Percentiles rank a stretch among this genome's conserved stretches.
Conservation (phyloP, 331 rosid genomes). For the Arachis monticola region DNA sequence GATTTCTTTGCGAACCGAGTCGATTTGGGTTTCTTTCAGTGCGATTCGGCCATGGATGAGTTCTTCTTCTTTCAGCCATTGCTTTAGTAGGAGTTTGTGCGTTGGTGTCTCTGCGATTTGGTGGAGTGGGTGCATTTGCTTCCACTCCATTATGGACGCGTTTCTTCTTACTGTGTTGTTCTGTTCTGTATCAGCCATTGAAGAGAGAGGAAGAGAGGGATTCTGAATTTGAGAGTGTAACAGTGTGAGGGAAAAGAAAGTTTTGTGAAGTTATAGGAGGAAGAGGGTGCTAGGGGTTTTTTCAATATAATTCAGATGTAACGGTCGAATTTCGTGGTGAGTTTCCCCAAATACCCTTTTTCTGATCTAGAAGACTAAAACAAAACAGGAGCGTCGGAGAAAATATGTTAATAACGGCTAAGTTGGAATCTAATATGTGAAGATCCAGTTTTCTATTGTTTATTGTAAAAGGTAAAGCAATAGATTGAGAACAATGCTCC, state of each 20-base stretch:
- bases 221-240: not conserved
- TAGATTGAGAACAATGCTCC: too few species aligned
- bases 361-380: not conserved
- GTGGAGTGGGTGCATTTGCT: not conserved
- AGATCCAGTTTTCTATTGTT: too few species aligned
- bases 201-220: not conserved
- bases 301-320: not conserved
- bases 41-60: conserved; percentile 6
- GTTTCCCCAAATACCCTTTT: not conserved
- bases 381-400: not conserved
- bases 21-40: not conserved
- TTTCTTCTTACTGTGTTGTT: not conserved
- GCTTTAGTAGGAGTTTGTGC: not conserved
- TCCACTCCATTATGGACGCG: not conserved
- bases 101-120: not conserved
- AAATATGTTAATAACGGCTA: not conserved
- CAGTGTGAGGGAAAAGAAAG: not conserved
- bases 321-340: not conserved
- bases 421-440: not conserved
- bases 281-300: not conserved
- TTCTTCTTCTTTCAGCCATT: not conserved
- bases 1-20: not conserved
- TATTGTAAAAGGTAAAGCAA: too few species aligned
- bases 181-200: not conserved
- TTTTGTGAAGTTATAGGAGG: not conserved